Evolutionary conservation across 2,329 filamentous ascomycete species (phyloP).

Genomic region (Clonostachys byssicola): DNA sequence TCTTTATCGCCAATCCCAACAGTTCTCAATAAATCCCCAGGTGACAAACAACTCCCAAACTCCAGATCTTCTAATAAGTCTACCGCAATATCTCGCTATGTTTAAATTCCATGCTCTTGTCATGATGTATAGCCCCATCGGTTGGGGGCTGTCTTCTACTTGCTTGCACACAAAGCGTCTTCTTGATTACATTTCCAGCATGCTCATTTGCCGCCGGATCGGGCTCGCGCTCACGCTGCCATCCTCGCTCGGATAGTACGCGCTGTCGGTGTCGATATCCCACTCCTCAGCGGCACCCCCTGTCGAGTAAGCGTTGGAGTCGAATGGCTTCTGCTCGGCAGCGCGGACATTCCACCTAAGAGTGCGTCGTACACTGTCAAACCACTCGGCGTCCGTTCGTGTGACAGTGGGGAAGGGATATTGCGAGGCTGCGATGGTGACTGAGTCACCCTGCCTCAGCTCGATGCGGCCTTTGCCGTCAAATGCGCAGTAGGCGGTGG

Average conservation of each 20-base stretch:
- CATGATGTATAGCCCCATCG: too few relatives aligned
- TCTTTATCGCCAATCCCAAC: too few relatives aligned
- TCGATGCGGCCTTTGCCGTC: slow-evolving; percentile 96
- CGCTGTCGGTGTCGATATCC: slow-evolving; percentile 91
- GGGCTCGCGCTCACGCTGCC: slow-evolving; percentile 65
- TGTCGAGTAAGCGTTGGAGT: slow-evolving; percentile 32
- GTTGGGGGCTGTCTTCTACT: too few relatives aligned
- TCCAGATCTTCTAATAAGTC: too few relatives aligned
- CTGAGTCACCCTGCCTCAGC: slow-evolving; percentile 87
- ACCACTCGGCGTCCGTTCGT: slow-evolving; percentile 88
- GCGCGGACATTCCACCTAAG: slow-evolving; percentile 93
- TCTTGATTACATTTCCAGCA: slow-evolving; percentile 44
- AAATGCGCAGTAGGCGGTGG: slow-evolving; percentile 94
- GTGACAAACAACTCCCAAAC: too few relatives aligned
- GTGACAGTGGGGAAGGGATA: slow-evolving; percentile 98
- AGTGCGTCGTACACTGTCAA: slow-evolving; percentile 88
- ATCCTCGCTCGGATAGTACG: slow-evolving; percentile 68
- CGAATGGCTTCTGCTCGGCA: slow-evolving; percentile 88
- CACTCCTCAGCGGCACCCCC: slow-evolving; percentile 60
- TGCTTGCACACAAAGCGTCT: too few relatives aligned
- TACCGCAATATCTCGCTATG: too few relatives aligned
- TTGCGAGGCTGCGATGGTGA: slow-evolving; percentile 92
- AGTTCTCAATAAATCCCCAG: too few relatives aligned
- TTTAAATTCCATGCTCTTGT: too few relatives aligned
- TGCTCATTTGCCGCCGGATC: slow-evolving; percentile 68